These are phyloP conservation scores for Neophaeococcomyces mojaviensis DNA, from an alignment of 2,329 filamentous ascomycete genomes.

Conservation along the genomic window DNA sequence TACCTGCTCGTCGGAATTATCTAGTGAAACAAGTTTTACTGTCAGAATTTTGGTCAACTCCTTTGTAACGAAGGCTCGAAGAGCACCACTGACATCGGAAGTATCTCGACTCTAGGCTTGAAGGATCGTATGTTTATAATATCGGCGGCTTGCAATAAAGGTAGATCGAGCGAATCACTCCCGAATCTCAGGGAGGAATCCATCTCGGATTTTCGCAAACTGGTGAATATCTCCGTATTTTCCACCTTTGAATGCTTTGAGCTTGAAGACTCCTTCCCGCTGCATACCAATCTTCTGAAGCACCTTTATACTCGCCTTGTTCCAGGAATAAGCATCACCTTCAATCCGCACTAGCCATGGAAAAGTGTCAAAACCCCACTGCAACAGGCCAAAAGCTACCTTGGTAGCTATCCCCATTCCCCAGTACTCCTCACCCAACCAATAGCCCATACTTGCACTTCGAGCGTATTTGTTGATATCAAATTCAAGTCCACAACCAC, in stretches of 20 bases:
- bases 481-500: conserved; percentile 3
- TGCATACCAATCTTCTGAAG: conserved; percentile 8
- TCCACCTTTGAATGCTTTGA: conserved; percentile 6
- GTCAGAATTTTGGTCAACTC: too few relatives aligned
- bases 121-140: too few relatives aligned
- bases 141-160: too few relatives aligned
- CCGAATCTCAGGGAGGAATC: not conserved
- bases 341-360: conserved; percentile 6
- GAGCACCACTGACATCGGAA: too few relatives aligned
- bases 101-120: too few relatives aligned
- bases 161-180: too few relatives aligned
- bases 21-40: too few relatives aligned
- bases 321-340: conserved; percentile 8
- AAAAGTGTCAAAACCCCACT: conserved; percentile 8
- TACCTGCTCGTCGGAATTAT: too few relatives aligned
- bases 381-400: conserved; percentile 3
- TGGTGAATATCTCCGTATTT: conserved; percentile 5
- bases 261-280: conserved; percentile 2
- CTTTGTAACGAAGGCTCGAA: too few relatives aligned
- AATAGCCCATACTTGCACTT: conserved; percentile 5
- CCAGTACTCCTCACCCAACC: conserved; percentile 9
- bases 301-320: conserved; percentile 7
- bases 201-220: conserved; percentile 1
- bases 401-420: conserved; percentile 5
- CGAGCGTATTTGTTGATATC: not conserved